Base-by-base conservation (phyloP, 2,329 filamentous ascomycete genomes). In the Talaromyces sp. region DNA sequence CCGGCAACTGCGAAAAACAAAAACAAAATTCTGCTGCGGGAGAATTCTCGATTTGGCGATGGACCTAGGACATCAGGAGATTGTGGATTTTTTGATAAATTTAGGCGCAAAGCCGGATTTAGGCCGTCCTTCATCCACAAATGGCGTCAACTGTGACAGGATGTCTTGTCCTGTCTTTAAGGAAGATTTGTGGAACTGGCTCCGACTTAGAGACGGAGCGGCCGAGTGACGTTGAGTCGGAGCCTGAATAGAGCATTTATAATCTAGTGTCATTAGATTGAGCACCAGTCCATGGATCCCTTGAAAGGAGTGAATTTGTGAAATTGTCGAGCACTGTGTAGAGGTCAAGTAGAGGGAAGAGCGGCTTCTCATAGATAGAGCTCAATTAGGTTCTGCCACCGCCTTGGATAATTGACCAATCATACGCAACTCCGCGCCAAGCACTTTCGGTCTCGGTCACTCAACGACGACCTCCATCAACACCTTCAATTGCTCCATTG, bases 401-500 rank as follows among this genome's bases (percentile, higher is more conserved):
- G 56, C 56, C 14, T 45, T 13, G 0, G 4, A 2, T 0, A 1
- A 27, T 14, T 31, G 37, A 33, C 56, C 56, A 59, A 59, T 59
- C 13, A 59, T 6, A 27, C 1, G 1, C 9, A 2, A 1, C 37
- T 31, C 13, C 27, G 14, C 16, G 22, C 56, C 56, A 59, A 43
- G 56, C 56, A 59, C 35, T 43, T 56, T 45, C 24, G 14, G 56
- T 45, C 56, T 41, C 35, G 56, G 16, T 43, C 56, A 31, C 2
- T 43, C 37, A n/a, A 45, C 19, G 27, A 33, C 37, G 33, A 45
- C 56, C 37, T 43, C 37, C 24, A 37, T 37, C 31, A 52, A 49
- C 52, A 35, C 41, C 49, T 47, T 43, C 35, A 50, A 58, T 45
- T 54, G 11, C 62, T 64, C n/a, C 60, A 62, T 37, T 24, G 35